These are phyloP conservation scores for Brassica balearica DNA, from an alignment of 441 rosid species.

Conservation along the genomic window DNA sequence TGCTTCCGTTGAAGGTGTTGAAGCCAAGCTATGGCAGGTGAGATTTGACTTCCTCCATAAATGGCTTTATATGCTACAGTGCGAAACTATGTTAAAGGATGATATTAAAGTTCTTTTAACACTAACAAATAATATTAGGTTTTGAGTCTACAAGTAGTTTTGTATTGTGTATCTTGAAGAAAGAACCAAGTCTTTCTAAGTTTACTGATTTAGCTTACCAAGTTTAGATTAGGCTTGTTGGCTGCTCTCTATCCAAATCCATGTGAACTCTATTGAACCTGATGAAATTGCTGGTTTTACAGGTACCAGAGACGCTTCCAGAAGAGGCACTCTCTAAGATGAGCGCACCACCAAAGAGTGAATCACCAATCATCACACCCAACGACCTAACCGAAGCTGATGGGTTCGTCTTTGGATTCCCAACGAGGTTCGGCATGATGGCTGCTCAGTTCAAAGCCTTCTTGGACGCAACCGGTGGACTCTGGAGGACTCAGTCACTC, in stretches of 20 bases:
- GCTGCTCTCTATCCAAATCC: background rate
- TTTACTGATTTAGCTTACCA: background rate
- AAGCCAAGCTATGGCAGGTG: constrained; percentile 96
- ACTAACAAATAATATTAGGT: background rate
- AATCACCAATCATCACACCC: constrained; percentile 75
- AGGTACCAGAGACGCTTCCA: constrained; percentile 92
- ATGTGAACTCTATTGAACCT: background rate
- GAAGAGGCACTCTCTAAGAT: constrained; percentile 83
- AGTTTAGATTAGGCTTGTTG: background rate
- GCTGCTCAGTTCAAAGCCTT: constrained; percentile 96
- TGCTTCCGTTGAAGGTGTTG: constrained; percentile 93
- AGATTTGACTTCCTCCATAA: background rate
- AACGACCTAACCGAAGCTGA: constrained; percentile 81
- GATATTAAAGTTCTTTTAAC: background rate
- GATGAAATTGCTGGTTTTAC: background rate
- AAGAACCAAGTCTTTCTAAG: background rate
- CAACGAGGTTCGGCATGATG: constrained; percentile 98
- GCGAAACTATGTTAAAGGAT: background rate
- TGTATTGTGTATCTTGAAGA: background rate
- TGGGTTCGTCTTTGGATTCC: constrained; percentile 92
- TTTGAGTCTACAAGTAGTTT: constrained; percentile 2
- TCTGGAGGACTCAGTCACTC: constrained; percentile 89
- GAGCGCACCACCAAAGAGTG: constrained; percentile 93
- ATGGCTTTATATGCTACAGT: background rate
- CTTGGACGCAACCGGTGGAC: constrained; percentile 87